Evolutionary conservation across 2,329 filamentous ascomycete species (phyloP), one percentile per base, ranked within the genome.

Genomic region (Fusarium sp.): DNA sequence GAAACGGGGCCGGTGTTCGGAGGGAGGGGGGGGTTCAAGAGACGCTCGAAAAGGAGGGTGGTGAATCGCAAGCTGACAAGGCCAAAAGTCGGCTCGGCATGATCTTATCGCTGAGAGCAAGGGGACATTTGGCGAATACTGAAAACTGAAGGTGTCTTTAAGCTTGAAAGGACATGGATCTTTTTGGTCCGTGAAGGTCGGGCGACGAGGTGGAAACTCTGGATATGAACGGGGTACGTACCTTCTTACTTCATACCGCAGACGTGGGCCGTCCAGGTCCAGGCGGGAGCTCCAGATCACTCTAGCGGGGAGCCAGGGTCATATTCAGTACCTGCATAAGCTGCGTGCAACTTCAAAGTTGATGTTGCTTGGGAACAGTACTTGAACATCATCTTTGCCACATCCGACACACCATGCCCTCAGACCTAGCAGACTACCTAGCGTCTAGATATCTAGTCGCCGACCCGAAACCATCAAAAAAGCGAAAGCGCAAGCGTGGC

Each of bases 391-490:
- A 31, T 37, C n/a, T 29, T 67, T 13, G 16, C 37, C 41, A 37
- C 45, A 64, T 45, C 60, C 31, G 22, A 45, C 20, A 63, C 56
- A 75, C 31, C 27, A 91, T 90, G 89, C 84, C 88, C 50, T 86
- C 86, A 70, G 88, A 91, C 76, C 89, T 98, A 75, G 92, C 95
- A 68, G 91, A 92, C 80, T 99, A 98, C 80, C 90, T 99, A 39
- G 95, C 96, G 41, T 93, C 94, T 73, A 97, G 95, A 83, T 99
- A 99, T 82, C 92, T 99, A 59, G 85, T 88, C 65, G 86, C 88
- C 45, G 88, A 91, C 71, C 83, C 86, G 7, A 90, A 89, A 72
- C 87, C 89, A 6, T 74, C 84, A 58, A 92, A 92, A 80, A 92
- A 92, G 80, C 87, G 89, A 71, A 93, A 92, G 84, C 88, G 89